phyloP scores from a whole-genome alignment of 306 rosid genomes.

The Prunus mira region DNA sequence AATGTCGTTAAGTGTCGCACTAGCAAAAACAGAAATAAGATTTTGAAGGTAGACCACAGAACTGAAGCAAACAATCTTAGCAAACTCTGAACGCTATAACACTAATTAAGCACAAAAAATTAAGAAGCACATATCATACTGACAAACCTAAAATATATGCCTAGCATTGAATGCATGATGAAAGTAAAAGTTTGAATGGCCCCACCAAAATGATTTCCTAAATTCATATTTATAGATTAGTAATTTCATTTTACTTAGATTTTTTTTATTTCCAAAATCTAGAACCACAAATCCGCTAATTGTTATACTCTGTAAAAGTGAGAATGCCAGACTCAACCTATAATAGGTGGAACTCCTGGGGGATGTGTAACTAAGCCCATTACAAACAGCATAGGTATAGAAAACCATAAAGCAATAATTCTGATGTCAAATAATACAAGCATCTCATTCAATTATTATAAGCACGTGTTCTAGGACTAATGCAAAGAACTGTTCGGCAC shows the following conservation, averaged over 20 bases:
- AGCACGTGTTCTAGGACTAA: slow-evolving; percentile 81
- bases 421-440: neutral
- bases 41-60: neutral
- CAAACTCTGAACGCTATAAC: slow-evolving; percentile 4
- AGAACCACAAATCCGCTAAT: slow-evolving; percentile 15
- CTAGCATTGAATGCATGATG: slow-evolving; percentile 3
- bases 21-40: slow-evolving; percentile 39
- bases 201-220: slow-evolving; percentile 8
- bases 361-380: neutral
- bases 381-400: neutral
- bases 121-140: neutral
- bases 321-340: neutral
- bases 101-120: neutral
- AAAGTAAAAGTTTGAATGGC: neutral
- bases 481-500: slow-evolving; percentile 94
- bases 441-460: neutral
- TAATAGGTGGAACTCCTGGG: neutral
- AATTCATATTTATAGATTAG: neutral
- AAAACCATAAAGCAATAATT: neutral
- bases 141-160: neutral
- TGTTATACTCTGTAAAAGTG: neutral
- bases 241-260: neutral
- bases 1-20: slow-evolving; percentile 89
- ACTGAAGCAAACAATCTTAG: neutral
- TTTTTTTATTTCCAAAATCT: neutral